Evolutionary conservation across 2,329 filamentous ascomycete species (phyloP), one percentile per base, ranked within the genome.

Genomic region (Alternaria viburni): DNA sequence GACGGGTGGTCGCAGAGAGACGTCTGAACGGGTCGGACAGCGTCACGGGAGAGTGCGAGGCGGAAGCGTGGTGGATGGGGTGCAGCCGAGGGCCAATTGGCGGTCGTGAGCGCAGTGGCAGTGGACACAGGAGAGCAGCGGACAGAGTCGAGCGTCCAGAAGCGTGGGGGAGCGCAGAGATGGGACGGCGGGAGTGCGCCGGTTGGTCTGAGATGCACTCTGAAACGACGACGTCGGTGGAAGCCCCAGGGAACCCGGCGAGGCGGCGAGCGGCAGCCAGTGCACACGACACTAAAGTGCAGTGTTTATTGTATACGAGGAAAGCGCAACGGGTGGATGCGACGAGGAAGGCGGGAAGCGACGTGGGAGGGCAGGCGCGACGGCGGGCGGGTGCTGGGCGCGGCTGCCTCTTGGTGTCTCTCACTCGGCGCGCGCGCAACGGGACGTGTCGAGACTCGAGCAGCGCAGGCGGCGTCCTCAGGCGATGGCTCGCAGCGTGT

Each of bases 161-260:
- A 63, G 66, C 67, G 72, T 72, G 65, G 69, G 67, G 67, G 61
- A 62, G 57, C 44, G 56, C 66, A 56, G 49, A 58, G 58, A 56
- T 57, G 43, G 65, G 56, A 64, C 57, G n/a, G 62, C 65, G 67
- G 65, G 65, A 65, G 68, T 66, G 66, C 57, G 66, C 51, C 47
- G 47, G 67, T 65, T 70, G 72, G 68, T 68, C 63, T 68, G 66
- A 66, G 72, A 74, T 72, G 64, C 58, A 69, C 71, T 65, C 70
- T 77, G 76, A 77, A 78, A 77, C 77, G 69, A 56, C 74, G 71
- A 76, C 66, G 68, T 66, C 45, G 57, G 64, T 61, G 51, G 59
- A 59, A 54, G 57, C 59, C 55, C 65, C 55, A 49, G 59, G 65
- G 61, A 61, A 52, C 58, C 59, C 62, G 26, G 62, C 62, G 62